Evolutionary conservation across 257 asterid species (phyloP).

Genomic region (Lithospermum erythrorhizon): DNA sequence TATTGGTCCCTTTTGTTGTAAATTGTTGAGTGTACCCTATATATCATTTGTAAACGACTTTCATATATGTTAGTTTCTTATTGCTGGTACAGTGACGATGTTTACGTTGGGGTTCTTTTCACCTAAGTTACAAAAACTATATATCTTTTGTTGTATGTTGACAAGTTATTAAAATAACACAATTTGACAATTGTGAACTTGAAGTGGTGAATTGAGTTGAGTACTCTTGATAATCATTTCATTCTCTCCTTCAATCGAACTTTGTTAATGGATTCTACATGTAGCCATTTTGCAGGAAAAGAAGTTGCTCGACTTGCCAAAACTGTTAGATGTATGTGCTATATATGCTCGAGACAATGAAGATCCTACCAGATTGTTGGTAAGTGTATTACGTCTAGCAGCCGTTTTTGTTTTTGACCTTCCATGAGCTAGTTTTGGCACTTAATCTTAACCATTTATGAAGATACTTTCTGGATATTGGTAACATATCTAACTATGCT

Average conservation of each 20-base stretch:
- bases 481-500: background rate
- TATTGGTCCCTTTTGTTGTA: conserved; percentile 16
- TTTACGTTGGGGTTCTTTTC: too few relatives aligned
- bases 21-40: background rate
- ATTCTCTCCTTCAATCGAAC: conserved; percentile 11
- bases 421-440: too few relatives aligned
- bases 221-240: background rate
- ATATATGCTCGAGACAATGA: conserved; percentile 84
- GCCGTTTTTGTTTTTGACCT: background rate
- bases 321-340: conserved; percentile 77
- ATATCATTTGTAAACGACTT: background rate
- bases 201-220: background rate
- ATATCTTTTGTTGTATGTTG: background rate
- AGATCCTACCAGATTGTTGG: conserved; percentile 72
- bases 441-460: too few relatives aligned
- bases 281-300: conserved; percentile 94
- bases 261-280: conserved; percentile 37
- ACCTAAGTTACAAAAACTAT: too few relatives aligned
- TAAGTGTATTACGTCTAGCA: conserved; percentile 17
- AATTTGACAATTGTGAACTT: background rate
- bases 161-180: background rate
- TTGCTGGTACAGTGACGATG: too few relatives aligned
- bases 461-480: background rate
- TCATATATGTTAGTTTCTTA: too few relatives aligned
- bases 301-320: conserved; percentile 81